Evolutionary conservation across 129 eudicot genomes (phyloP).

Genomic region (Artemisia tridentata): DNA sequence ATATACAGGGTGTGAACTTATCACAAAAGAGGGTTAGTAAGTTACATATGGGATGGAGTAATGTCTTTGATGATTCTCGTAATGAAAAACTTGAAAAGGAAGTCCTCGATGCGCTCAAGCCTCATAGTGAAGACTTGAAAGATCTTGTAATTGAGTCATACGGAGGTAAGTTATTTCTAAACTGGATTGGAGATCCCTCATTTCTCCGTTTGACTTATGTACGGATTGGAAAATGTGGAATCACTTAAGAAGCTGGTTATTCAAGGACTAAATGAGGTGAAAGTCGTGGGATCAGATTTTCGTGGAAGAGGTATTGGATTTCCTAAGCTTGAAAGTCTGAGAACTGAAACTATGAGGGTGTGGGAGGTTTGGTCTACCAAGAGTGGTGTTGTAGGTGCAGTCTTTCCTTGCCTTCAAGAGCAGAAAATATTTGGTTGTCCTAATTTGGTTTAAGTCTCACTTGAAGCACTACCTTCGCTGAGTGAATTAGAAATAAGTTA

Average conservation of each 20-base stretch:
- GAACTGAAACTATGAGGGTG: constrained; percentile 25
- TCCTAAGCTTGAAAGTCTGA: constrained; percentile 31
- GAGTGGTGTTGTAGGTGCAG: background rate
- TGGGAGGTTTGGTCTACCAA: constrained; percentile 34
- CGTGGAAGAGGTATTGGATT: constrained; percentile 16
- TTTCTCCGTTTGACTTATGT: background rate
- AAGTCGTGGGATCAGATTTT: constrained; percentile 33
- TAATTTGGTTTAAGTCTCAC: constrained; percentile 13
- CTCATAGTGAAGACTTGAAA: no score
- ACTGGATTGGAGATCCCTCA: no score
- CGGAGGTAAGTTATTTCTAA: no score
- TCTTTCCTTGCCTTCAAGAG: constrained; percentile 14
- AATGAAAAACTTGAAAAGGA: no score
- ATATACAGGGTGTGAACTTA: no score
- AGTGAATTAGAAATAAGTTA: no score
- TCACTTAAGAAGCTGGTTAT: constrained; percentile 21
- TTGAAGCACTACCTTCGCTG: background rate
- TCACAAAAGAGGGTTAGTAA: no score
- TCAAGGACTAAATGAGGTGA: constrained; percentile 16
- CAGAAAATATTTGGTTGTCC: no score
- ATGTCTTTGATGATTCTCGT: no score
- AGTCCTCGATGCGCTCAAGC: no score
- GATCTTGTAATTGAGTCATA: no score
- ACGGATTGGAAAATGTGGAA: background rate
- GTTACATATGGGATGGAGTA: no score